Base-by-base conservation (phyloP, 768 basidiomycete species). In the Artomyces pyxidatus region DNA sequence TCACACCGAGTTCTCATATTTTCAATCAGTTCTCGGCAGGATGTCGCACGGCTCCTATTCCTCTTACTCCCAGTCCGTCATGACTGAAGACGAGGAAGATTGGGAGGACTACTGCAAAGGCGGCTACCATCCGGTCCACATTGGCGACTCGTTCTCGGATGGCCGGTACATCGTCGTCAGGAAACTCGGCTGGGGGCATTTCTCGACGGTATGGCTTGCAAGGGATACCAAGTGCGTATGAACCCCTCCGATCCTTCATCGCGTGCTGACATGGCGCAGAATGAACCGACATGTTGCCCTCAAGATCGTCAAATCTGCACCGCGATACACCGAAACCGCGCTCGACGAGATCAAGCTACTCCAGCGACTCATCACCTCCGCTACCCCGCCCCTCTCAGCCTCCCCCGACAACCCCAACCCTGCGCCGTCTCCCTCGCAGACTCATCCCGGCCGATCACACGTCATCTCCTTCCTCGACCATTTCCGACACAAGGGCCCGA, bases 281-380 rank as follows among this genome's bases (percentile, higher is more conserved):
- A 75, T 92, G 70, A 83, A 88, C 58, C 88, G 92, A 42, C 96
- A 99, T 68, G 96, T 99, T 60, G 96, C 96, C 12, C 84, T 99
- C 65, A 99, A 99, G 69, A 90, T 99, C 61, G 96, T 99, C 66
- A 99, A 98, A 68, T 96, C 94, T 14, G 96, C 95, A 0, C 82
- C 85, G 0, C 76, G 96, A 42, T 99, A 99, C 68, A 99, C 95
- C 1, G 95, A 99, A 63, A 99, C 96, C 0, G 96, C 96, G 0
- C 73, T 98, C 28, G 96, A 99, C 71, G 96, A 99, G 71, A 98
- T 99, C 70, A 97, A 97, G 64, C 85, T 99, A 2, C 78, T 97
- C 17, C 93, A 97, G 60, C 85, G 94, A 6, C 83, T 97, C 57
- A 94, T 95, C 67, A 88, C 88, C 7, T 89, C 91, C 17, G 73